These are phyloP conservation scores for Pythium periplocum DNA, from an alignment of 352 stramenopile genomes.

Conservation along the genomic window DNA sequence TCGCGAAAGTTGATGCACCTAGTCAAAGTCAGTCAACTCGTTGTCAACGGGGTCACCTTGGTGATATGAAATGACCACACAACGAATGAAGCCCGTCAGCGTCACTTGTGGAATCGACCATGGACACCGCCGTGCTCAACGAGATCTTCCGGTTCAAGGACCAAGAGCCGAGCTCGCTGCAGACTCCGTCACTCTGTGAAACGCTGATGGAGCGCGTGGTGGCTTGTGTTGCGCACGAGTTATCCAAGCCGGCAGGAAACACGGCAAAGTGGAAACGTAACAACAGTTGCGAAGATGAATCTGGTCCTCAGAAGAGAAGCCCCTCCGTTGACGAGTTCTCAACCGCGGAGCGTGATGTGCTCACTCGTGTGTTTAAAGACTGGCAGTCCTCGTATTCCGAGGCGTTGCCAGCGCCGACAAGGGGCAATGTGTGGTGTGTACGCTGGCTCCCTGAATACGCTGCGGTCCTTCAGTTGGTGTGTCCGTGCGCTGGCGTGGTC, in stretches of 20 bases:
- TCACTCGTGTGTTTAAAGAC: neutral
- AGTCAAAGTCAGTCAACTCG: no score
- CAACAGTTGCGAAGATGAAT: neutral
- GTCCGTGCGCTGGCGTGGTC: slow-evolving; percentile 3
- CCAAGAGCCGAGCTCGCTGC: slow-evolving; percentile 19
- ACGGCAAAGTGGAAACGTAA: no score
- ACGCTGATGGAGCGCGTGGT: no score
- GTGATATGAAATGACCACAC: no score
- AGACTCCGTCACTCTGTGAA: no score
- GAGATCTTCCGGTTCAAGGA: slow-evolving; percentile 35
- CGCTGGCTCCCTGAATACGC: slow-evolving; percentile 41
- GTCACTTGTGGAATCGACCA: neutral
- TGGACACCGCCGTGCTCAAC: slow-evolving; percentile 6
- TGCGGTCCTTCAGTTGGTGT: slow-evolving; percentile 25
- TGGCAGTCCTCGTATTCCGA: neutral
- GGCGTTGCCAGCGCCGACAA: neutral
- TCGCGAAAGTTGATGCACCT: no score
- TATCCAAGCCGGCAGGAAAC: no score
- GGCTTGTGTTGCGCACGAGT: no score
- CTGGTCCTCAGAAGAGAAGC: neutral
- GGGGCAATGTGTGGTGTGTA: slow-evolving; percentile 1
- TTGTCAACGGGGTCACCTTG: no score
- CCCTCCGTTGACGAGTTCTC: neutral
- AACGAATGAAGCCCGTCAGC: no score
- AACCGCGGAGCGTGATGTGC: neutral